These are phyloP conservation scores for Dendrobium catenatum DNA, from an alignment of 106 monocot genomes.

Conservation along the genomic window DNA sequence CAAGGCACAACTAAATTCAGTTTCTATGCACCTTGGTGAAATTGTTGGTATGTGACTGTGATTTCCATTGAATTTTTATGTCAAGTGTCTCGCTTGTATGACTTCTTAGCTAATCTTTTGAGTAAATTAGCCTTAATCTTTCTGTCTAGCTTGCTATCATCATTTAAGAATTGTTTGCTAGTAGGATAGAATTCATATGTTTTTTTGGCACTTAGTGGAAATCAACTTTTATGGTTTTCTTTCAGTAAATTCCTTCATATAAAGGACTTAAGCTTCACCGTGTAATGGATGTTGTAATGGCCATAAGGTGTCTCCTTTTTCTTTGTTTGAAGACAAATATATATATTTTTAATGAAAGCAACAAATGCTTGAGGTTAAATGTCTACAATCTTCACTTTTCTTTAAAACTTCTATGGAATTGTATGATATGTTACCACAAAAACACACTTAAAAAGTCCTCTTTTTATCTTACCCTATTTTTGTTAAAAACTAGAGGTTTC, in stretches of 20 bases:
- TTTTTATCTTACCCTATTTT: constrained; percentile 1
- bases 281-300: not conserved
- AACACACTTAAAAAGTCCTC: not conserved
- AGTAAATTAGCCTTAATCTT: not conserved
- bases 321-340: not conserved
- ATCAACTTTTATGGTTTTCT: not conserved
- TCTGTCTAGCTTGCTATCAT: not conserved
- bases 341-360: not conserved
- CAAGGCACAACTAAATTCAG: constrained; percentile 84
- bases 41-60: constrained; percentile 34
- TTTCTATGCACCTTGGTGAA: constrained; percentile 97
- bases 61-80: not conserved
- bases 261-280: not conserved
- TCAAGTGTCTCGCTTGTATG: not conserved
- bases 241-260: not conserved
- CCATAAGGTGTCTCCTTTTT: not conserved
- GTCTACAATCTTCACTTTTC: not conserved
- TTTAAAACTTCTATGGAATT: not conserved
- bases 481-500: not conserved
- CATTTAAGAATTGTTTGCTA: not conserved
- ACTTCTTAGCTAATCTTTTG: not conserved
- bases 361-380: not conserved
- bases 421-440: not conserved
- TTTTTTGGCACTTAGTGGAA: not conserved
- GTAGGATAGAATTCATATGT: not conserved